phyloP scores from a whole-genome alignment of 495 filamentous ascomycete species.

The Penicillium mononematosum region DNA sequence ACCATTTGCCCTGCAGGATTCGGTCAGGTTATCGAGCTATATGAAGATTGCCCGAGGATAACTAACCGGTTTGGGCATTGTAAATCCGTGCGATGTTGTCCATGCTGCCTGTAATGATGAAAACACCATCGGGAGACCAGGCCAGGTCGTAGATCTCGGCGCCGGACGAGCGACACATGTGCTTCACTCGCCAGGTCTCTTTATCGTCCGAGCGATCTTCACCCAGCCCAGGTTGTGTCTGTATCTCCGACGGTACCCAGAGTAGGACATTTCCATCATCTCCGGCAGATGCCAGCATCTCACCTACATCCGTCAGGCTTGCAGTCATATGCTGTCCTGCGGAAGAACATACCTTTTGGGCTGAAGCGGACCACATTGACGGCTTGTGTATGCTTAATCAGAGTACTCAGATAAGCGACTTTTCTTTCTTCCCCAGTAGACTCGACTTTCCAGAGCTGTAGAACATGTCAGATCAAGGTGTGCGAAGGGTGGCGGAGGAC shows the following conservation, averaged over 20 bases:
- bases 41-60: background rate
- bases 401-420: conserved; percentile 85
- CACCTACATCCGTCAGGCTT: conserved; percentile 57
- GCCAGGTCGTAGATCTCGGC: conserved; percentile 97
- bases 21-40: conserved; percentile 16
- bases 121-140: conserved; percentile 94
- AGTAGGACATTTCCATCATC: conserved; percentile 96
- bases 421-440: conserved; percentile 80
- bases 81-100: conserved; percentile 98
- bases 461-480: conserved; percentile 34
- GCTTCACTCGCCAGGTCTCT: conserved; percentile 93
- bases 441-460: conserved; percentile 87
- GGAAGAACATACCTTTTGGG: conserved; percentile 67
- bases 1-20: conserved; percentile 70
- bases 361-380: conserved; percentile 98
- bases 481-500: conserved; percentile 16
- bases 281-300: conserved; percentile 89
- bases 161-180: conserved; percentile 91
- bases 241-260: conserved; percentile 85
- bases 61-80: conserved; percentile 85
- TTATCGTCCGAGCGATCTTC: conserved; percentile 88
- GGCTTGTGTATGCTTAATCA: conserved; percentile 91
- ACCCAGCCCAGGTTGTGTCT: conserved; percentile 64
- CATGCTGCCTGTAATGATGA: conserved; percentile 98
- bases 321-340: background rate